Evolutionary conservation across 768 basidiomycete genomes (phyloP), one percentile per base, ranked within the genome.

Genomic region (Sporobolomyces pararoseus): DNA sequence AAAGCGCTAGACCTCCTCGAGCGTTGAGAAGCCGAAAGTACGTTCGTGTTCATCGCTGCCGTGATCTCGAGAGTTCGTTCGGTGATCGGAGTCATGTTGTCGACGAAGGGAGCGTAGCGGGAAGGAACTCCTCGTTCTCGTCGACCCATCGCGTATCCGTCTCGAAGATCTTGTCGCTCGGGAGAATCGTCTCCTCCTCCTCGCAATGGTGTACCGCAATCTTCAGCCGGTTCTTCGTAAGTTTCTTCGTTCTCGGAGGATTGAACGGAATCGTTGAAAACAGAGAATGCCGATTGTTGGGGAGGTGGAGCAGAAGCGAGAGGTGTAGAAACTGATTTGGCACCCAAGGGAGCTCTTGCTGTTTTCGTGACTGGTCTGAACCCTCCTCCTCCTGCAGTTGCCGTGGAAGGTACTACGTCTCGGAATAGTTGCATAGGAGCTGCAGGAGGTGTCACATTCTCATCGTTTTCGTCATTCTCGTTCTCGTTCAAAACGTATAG

Each of bases 11-110:
- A 64, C 29, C 72, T 25, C 53, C 66, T 55, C 42, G 64, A 49
- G 2, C 50, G 21, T 55, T 49, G 39, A n/a, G 50, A 63, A n/a
- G 64, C 42, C 19, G 58, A 44, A 9, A 72, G 61, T 7, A 10
- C 2, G 34, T 55, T 34, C 32, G 62, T 49, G 39, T 42, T 57
- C 44, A 34, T 58, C 54, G 57, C 57, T 62, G 46, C 39, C 7
- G 89, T 85, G 78, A 83, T 94, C 79, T 98, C 96, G 76, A 85
- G 85, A 14, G 96, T 98, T 49, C 94, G 84, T 79, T 99, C 96
- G 17, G 91, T 91, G 79, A 98, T 97, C 4, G 96, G 95, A 13
- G 95, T 98, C 92, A 99, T 93, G 65, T 94, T 87, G 77, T 89
- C 87, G 80, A 97, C 89, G 66, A 84, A 66, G 25, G 66, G 64